A percentile compares a stretch with the other conserved stretches of the same genome.
These are phyloP conservation scores for Backusella mclennaniae DNA, from an alignment of 192 early-diverging fungal species.

Conservation along the genomic window DNA sequence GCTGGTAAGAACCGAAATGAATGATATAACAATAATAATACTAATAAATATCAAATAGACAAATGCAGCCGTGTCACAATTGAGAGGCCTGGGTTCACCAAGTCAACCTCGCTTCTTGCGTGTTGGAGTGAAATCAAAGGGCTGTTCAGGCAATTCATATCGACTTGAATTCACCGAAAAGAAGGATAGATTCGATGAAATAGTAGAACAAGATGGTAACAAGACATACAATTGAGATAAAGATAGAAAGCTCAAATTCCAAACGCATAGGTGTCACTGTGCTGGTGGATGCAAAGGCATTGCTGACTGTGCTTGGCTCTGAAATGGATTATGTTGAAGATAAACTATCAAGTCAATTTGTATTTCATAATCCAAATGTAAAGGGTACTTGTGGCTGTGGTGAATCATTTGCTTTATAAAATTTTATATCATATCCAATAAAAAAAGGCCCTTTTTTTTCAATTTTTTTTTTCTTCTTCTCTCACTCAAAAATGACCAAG, in stretches of 20 bases:
- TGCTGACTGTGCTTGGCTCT: conserved; percentile 90
- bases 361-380: conserved; percentile 97
- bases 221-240: background rate
- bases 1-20: conserved; percentile 14
- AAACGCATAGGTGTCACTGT: conserved; percentile 74
- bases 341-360: conserved; percentile 85
- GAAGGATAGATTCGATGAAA: conserved; percentile 87
- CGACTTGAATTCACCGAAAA: conserved; percentile 75
- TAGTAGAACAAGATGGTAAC: conserved; percentile 91
- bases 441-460: background rate
- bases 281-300: conserved; percentile 93
- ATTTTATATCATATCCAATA: background rate
- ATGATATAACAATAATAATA: background rate
- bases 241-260: too few relatives aligned
- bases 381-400: conserved; percentile 96
- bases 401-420: conserved; percentile 82
- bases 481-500: background rate
- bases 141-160: conserved; percentile 93
- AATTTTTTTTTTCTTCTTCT: background rate
- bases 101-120: conserved; percentile 64
- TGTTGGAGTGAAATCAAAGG: conserved; percentile 92
- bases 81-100: conserved; percentile 58
- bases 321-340: conserved; percentile 98
- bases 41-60: conserved; percentile 47
- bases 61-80: conserved; percentile 71